Conservation (phyloP, 768 basidiomycete species). For the Kwoniella mangroviensis region DNA sequence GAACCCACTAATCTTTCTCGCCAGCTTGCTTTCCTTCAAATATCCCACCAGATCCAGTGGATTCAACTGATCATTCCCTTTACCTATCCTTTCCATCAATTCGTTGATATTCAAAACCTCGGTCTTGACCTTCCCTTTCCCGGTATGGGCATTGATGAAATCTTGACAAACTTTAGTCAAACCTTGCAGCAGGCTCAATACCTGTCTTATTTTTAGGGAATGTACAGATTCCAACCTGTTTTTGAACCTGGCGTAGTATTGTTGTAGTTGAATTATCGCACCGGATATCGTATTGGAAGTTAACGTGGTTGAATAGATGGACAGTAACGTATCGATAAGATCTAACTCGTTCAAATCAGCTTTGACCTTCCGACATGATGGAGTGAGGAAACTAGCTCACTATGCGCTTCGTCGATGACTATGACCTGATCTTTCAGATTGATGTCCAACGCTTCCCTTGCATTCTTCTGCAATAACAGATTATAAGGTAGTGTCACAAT, state of each 20-base stretch:
- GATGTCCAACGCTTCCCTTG: slow-evolving; percentile 85
- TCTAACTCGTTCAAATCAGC: slow-evolving; percentile 62
- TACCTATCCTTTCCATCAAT: slow-evolving; percentile 70
- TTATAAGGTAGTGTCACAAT: slow-evolving; percentile 93
- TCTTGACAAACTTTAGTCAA: slow-evolving; percentile 65
- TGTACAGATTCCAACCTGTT: slow-evolving; percentile 75
- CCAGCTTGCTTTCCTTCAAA: slow-evolving; percentile 76
- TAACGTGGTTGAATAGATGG: slow-evolving; percentile 75
- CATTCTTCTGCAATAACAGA: slow-evolving; percentile 77
- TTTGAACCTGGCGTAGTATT: slow-evolving; percentile 77
- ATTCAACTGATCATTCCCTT: slow-evolving; percentile 74
- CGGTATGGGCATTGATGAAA: slow-evolving; percentile 21
- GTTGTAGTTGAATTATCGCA: slow-evolving; percentile 74
- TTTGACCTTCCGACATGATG: not conserved
- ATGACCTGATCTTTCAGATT: slow-evolving; percentile 82
- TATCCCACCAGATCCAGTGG: slow-evolving; percentile 80
- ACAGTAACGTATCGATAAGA: slow-evolving; percentile 84
- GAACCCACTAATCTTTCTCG: slow-evolving; percentile 73
- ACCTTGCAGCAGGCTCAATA: slow-evolving; percentile 73
- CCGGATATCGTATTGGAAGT: slow-evolving; percentile 65
- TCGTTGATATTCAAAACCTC: slow-evolving; percentile 74
- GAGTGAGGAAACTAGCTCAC: slow-evolving; percentile 62
- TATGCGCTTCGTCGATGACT: slow-evolving; percentile 95
- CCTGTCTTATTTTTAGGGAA: slow-evolving; percentile 76
- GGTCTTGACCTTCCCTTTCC: slow-evolving; percentile 46